A percentile compares a stretch with the other conserved stretches of the same genome.
These are phyloP conservation scores for Phoma sp. DNA, from an alignment of 2,329 filamentous ascomycete species.

Conservation along the genomic window DNA sequence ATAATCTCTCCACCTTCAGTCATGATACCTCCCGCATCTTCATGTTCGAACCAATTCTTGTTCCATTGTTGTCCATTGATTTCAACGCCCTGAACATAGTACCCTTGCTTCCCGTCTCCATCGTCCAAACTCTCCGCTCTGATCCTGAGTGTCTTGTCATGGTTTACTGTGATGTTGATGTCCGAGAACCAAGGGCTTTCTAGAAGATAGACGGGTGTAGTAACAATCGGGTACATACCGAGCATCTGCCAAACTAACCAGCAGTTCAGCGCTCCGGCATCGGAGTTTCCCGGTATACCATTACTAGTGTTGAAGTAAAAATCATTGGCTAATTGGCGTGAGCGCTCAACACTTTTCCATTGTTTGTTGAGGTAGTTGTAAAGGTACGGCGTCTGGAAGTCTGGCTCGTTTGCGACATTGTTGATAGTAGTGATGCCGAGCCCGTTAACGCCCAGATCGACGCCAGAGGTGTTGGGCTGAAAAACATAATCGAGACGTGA, in stretches of 20 bases:
- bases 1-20: conserved; percentile 44
- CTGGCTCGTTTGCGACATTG: conserved; percentile 51
- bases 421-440: conserved; percentile 48
- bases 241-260: conserved; percentile 62
- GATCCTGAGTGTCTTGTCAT: conserved; percentile 55
- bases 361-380: conserved; percentile 54
- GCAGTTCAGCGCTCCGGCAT: conserved; percentile 58
- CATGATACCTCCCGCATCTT: conserved; percentile 51
- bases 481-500: conserved; percentile 53
- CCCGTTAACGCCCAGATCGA: conserved; percentile 46
- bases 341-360: conserved; percentile 45
- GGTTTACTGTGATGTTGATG: conserved; percentile 47
- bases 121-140: conserved; percentile 50
- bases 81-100: conserved; percentile 62
- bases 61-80: conserved; percentile 62
- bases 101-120: conserved; percentile 54
- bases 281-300: conserved; percentile 57
- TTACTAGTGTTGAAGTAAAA: conserved; percentile 51
- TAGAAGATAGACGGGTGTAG: conserved; percentile 57
- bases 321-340: conserved; percentile 46
- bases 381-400: conserved; percentile 51
- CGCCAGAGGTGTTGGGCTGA: conserved; percentile 47
- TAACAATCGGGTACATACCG: conserved; percentile 58
- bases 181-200: conserved; percentile 56
- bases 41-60: conserved; percentile 64